A percentile compares a stretch with the other conserved stretches of the same genome.
These are phyloP conservation scores for Termitomyces sp. DNA, from an alignment of 768 basidiomycete species.

Conservation along the genomic window DNA sequence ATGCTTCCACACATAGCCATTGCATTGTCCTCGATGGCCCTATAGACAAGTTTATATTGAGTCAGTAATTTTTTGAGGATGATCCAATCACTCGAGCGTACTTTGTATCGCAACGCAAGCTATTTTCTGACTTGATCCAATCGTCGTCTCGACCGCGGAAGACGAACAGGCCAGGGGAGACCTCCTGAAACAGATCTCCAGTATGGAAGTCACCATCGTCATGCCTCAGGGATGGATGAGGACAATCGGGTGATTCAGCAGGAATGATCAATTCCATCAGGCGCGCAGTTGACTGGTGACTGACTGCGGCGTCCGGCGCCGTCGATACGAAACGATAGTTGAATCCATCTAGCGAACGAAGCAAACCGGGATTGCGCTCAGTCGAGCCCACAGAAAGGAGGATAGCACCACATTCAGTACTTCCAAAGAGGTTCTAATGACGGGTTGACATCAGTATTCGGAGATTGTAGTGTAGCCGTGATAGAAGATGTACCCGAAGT, in stretches of 20 bases:
- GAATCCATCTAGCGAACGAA: conserved; percentile 56
- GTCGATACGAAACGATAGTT: conserved; percentile 66
- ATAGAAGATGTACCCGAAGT: conserved; percentile 45
- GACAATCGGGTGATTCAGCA: conserved; percentile 54
- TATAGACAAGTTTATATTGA: conserved; percentile 17
- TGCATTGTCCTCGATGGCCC: conserved; percentile 75
- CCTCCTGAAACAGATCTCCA: conserved; percentile 61
- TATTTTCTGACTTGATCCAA: conserved; percentile 70
- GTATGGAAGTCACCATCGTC: conserved; percentile 64
- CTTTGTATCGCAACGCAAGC: conserved; percentile 65
- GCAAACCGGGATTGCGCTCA: conserved; percentile 44
- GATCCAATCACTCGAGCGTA: conserved; percentile 23
- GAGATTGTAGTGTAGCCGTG: conserved; percentile 10
- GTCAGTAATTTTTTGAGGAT: conserved; percentile 1
- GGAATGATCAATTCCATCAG: conserved; percentile 58
- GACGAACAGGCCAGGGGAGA: conserved; percentile 41
- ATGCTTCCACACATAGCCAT: conserved; percentile 59
- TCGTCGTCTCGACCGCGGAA: conserved; percentile 64
- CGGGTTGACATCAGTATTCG: conserved; percentile 18
- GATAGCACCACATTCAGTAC: conserved; percentile 76
- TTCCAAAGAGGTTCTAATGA: conserved; percentile 71
- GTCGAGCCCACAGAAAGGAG: conserved; percentile 53
- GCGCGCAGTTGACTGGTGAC: conserved; percentile 40
- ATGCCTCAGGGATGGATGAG: conserved; percentile 43
- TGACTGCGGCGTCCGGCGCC: conserved; percentile 29